Percentiles rank a stretch among this genome's conserved stretches.
Evolutionary conservation across 2,329 filamentous ascomycete genomes (phyloP).

Genomic region (Paecilomyces sp.): DNA sequence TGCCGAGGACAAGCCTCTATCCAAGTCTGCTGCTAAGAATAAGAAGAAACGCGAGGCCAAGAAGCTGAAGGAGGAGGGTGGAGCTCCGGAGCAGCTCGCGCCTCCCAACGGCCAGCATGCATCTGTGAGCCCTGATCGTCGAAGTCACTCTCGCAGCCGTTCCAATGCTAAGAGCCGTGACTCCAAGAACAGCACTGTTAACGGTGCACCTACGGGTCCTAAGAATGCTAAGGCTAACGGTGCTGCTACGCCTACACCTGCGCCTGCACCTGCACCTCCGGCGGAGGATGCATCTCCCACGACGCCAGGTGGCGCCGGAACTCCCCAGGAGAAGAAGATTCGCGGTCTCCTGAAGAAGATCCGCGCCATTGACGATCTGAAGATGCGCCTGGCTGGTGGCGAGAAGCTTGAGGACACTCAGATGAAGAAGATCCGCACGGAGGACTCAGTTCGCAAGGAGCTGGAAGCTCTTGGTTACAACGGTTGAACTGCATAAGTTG

Average conservation of each 20-base stretch:
- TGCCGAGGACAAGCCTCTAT: constrained; percentile 64
- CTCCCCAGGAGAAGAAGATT: constrained; percentile 87
- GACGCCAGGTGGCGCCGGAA: constrained; percentile 42
- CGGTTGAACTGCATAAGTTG: constrained; percentile 15
- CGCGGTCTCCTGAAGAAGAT: constrained; percentile 94
- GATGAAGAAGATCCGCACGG: constrained; percentile 95
- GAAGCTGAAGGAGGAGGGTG: constrained; percentile 69
- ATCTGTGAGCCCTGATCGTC: constrained; percentile 56
- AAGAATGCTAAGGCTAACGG: constrained; percentile 11
- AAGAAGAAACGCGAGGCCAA: constrained; percentile 97
- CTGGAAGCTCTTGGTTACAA: constrained; percentile 55
- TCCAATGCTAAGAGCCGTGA: constrained; percentile 32
- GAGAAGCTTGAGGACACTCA: constrained; percentile 98
- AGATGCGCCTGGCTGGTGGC: constrained; percentile 88
- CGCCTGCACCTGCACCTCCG: constrained; percentile 17
- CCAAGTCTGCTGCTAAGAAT: constrained; percentile 85
- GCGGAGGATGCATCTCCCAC: constrained; percentile 18
- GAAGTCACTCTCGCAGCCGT: constrained; percentile 50
- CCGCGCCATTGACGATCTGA: constrained; percentile 91
- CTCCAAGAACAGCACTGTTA: constrained; percentile 19
- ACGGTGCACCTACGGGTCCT: constrained; percentile 11
- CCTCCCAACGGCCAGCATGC: constrained; percentile 18
- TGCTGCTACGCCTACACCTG: constrained; percentile 19
- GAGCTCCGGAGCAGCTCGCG: constrained; percentile 43
- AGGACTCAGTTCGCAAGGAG: constrained; percentile 76